Evolutionary conservation across 1,284 basidiomycete genomes (phyloP).

Genomic region (Trichosporon sp.): DNA sequence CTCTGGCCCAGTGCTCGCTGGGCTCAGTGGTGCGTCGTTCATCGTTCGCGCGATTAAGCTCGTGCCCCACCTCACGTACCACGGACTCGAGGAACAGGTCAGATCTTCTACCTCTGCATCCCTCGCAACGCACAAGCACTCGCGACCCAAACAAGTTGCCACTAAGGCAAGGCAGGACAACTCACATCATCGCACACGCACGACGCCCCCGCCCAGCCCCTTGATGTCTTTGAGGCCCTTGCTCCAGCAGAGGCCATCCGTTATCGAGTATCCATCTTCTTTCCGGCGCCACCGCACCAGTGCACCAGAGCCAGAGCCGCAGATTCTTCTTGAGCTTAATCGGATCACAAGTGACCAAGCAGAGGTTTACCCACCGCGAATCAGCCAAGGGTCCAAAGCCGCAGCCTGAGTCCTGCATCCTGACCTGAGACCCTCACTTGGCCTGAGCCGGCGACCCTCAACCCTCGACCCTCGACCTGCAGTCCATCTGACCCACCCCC

Average conservation of each 20-base stretch:
- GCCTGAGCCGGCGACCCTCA: background rate
- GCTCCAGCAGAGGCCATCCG: background rate
- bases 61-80: constrained; percentile 4
- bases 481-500: background rate
- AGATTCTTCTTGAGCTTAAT: background rate
- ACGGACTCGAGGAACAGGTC: background rate
- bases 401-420: background rate
- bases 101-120: background rate
- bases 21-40: background rate
- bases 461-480: background rate
- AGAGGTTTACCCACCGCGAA: background rate
- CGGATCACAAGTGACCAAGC: background rate
- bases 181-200: background rate
- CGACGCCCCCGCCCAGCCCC: background rate
- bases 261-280: background rate
- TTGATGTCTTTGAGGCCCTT: background rate
- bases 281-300: background rate
- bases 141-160: background rate
- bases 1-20: background rate
- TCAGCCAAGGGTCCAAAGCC: background rate
- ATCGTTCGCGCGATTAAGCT: background rate
- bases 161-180: background rate
- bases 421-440: constrained; percentile 10
- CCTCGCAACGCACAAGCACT: background rate
- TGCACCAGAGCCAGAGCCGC: background rate